Evolutionary conservation across 2,329 filamentous ascomycete genomes (phyloP), one percentile per base, ranked within the genome.

Genomic region (Thelonectria olida): DNA sequence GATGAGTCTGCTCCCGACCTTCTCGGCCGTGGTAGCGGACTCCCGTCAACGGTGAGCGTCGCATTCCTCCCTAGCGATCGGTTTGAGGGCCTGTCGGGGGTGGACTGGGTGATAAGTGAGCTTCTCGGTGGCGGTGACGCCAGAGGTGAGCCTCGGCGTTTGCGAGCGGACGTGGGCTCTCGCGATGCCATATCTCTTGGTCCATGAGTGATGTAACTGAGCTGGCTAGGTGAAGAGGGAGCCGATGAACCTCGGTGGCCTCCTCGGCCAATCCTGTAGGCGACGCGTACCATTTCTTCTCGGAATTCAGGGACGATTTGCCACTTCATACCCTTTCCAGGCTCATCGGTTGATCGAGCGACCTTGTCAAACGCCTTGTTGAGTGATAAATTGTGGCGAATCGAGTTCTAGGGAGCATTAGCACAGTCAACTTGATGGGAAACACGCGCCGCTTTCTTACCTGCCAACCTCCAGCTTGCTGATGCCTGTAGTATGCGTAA

Each of bases 301-400:
- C 91, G 89, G 66, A 90, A 86, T 65, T 96, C 92, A 1, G 92
- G 85, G 4, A 92, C 89, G 72, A 99, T 94, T 77, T 95, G 92
- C 96, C 96, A 99, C 75, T 98, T 98, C 93, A 97, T 98, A 25
- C 96, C 96, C 76, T 99, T 99, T 12, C 96, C 96, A 20, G 96
- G 96, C 75, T 99, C 96, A 69, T 98, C 93, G 0, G 93, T 97
- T 15, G 92, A 90, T 47, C 96, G 90, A 3, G 96, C 92, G 8
- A 97, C 91, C 77, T 99, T 99, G 70, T 93, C 90, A 73, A 99
- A 99, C 0, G 91, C 89, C 75, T 97, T 97, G 77, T 97, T 98
- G 41, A 99, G 80, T 1, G 96, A 98, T 13, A 99, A 79, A 70
- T 99, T 99, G 76, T 99, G 96, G 12, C 96, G 90, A 67, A 99